These are phyloP conservation scores for Wickerhamia fluorescens DNA, from an alignment of 805 yeast species.

Conservation along the genomic window DNA sequence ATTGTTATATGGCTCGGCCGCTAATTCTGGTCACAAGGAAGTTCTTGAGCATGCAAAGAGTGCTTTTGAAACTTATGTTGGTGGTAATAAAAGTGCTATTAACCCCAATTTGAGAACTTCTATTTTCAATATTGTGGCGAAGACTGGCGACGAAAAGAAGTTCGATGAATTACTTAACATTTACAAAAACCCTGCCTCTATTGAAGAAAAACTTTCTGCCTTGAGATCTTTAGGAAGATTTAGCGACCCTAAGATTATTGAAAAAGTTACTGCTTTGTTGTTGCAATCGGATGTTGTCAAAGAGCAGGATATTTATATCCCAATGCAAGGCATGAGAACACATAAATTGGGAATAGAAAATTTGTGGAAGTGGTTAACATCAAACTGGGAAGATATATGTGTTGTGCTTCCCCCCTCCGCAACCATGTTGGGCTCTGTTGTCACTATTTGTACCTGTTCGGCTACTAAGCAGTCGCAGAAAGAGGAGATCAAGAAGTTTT, in stretches of 20 bases:
- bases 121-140: conserved; percentile 62
- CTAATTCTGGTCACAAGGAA: conserved; percentile 40
- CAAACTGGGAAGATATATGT: conserved; percentile 64
- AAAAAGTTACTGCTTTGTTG: conserved; percentile 49
- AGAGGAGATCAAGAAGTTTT: conserved; percentile 45
- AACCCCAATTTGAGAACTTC: conserved; percentile 67
- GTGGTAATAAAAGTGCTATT: conserved; percentile 62
- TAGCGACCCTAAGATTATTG: conserved; percentile 42
- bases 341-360: conserved; percentile 60
- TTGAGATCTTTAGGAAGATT: conserved; percentile 64
- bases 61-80: conserved; percentile 45
- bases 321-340: conserved; percentile 65
- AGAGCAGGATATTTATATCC: conserved; percentile 67
- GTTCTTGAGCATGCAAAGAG: conserved; percentile 41
- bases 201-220: conserved; percentile 66
- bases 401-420: conserved; percentile 73
- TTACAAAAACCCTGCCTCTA: conserved; percentile 52
- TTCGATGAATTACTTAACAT: conserved; percentile 57
- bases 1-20: conserved; percentile 55
- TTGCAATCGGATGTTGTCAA: conserved; percentile 53
- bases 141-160: conserved; percentile 51
- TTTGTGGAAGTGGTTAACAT: conserved; percentile 66
- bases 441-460: conserved; percentile 52
- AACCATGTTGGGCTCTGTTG: conserved; percentile 72
- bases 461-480: conserved; percentile 51